Evolutionary conservation across 129 eudicot species (phyloP), one percentile per base, ranked within the genome.

Genomic region (Pseudognaphalium luteoalbum): DNA sequence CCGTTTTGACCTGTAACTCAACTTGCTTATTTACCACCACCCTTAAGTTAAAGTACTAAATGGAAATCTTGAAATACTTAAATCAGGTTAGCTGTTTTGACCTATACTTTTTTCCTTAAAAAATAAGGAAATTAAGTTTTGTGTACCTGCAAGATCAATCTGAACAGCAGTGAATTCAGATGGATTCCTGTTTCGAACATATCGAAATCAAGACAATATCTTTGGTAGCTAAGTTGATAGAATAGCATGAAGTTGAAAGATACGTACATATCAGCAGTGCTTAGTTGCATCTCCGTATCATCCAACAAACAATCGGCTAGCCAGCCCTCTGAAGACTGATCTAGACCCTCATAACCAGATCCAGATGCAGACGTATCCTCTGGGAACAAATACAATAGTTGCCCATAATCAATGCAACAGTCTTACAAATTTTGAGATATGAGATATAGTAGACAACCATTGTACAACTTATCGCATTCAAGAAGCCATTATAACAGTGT

Each of bases 251-350:
- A 50, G 58, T 50, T 35, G 41, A 73, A 81, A 50, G 33, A 68
- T 81, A 70, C 96, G 51, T 88, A 93, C 98, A 69, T 61, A 69
- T 90, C 96, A 72, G 84, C 88, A 61, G 71, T 51, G 83, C 76
- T 82, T 79, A 81, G 75, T 33, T 81, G 85, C 93, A 85, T 76
- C 47, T 88, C 91, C 4, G 90, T 41, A 66, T 93, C 96, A 54
- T 84, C 82, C 14, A 80, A 58, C 14, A 93, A 80, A 88, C 98
- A 93, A 65, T 91, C 87, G 19, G 90, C 87, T 61, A 91, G 83
- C 98, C 98, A 93, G 3, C 83, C 88, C 33, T 88, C 98, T 52
- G 96, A 80, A 71, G 92, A 84, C 60, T 85, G 86, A 52, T 85
- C 92, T 66, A 87, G 81, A 35, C 76, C 81, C 62, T 78, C 95